These are phyloP conservation scores for Cladophialophora carrionii DNA, from an alignment of 2,329 filamentous ascomycete species.

Conservation along the genomic window DNA sequence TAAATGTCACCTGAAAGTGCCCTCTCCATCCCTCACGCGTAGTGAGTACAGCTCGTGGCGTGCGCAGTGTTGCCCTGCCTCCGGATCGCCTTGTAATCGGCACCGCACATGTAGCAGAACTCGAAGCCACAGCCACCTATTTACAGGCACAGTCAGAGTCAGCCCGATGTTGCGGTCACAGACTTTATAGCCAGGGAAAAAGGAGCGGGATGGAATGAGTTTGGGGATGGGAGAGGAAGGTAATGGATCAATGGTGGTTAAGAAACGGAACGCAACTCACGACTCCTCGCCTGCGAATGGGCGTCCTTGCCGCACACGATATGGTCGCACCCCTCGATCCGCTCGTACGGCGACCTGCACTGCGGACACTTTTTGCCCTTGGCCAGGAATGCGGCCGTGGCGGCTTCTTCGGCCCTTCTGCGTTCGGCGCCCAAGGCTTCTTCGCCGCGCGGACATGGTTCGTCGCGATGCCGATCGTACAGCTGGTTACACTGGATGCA, in stretches of 20 bases:
- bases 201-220: background rate
- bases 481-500: constrained; percentile 25
- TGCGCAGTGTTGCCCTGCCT: constrained; percentile 17
- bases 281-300: constrained; percentile 12
- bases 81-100: constrained; percentile 19
- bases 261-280: background rate
- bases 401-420: constrained; percentile 17
- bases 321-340: constrained; percentile 22
- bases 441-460: constrained; percentile 23
- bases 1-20: background rate
- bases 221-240: background rate
- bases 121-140: constrained; percentile 22
- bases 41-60: constrained; percentile 12
- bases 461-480: constrained; percentile 17
- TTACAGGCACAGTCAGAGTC: background rate
- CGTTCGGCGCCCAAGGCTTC: constrained; percentile 7
- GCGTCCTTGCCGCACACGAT: constrained; percentile 21
- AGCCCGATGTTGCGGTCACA: no score
- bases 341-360: constrained; percentile 17
- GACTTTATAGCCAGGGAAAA: background rate
- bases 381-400: constrained; percentile 15
- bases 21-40: constrained; percentile 8
- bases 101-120: constrained; percentile 22
- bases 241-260: background rate
- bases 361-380: constrained; percentile 22